Evolutionary conservation across 2,329 filamentous ascomycete genomes (phyloP).

Genomic region (Ilyonectria destructans): DNA sequence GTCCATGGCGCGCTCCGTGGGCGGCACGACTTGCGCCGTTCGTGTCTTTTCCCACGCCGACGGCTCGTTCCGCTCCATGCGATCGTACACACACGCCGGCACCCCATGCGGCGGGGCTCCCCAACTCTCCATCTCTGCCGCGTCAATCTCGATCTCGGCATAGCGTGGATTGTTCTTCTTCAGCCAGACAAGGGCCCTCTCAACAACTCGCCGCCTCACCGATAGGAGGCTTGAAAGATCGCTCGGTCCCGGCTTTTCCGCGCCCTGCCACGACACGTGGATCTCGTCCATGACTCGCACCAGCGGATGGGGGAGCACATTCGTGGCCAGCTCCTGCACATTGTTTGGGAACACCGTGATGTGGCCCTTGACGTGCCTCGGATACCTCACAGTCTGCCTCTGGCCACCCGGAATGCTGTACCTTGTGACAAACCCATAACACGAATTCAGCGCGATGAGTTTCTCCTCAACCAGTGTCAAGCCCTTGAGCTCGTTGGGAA

Average conservation of each 20-base stretch:
- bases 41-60: not conserved
- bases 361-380: too few relatives aligned
- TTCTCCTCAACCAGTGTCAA: too few relatives aligned
- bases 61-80: conserved; percentile 7
- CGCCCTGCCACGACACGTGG: not conserved
- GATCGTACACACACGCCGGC: not conserved
- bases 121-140: conserved; percentile 1
- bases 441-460: not conserved
- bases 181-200: not conserved
- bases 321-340: too few relatives aligned
- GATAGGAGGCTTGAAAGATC: not conserved
- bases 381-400: not conserved
- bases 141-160: not conserved
- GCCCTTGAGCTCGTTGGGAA: too few relatives aligned
- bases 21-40: too few relatives aligned
- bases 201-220: not conserved
- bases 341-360: too few relatives aligned
- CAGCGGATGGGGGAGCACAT: too few relatives aligned
- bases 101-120: not conserved
- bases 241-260: not conserved
- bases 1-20: too few relatives aligned
- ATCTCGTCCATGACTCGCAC: too few relatives aligned
- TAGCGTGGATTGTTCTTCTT: not conserved
- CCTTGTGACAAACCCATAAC: conserved; percentile 1
- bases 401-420: not conserved